Evolutionary conservation across 129 eudicot genomes (phyloP).

Genomic region (Solidago caesia): DNA sequence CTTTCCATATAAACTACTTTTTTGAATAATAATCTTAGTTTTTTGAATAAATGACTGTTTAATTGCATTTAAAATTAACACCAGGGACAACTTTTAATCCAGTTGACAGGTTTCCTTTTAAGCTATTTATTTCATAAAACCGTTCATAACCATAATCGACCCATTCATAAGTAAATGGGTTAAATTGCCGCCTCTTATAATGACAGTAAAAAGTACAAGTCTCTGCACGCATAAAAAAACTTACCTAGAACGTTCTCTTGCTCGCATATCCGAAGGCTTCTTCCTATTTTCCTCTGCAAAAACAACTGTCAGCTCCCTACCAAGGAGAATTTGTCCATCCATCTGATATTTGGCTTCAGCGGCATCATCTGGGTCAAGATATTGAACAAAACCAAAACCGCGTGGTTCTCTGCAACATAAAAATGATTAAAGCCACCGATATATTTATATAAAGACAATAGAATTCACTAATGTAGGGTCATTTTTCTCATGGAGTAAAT

Average conservation of each 20-base stretch:
- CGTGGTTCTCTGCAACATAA: slow-evolving; percentile 63
- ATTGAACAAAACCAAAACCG: slow-evolving; percentile 89
- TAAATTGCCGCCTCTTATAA: not conserved
- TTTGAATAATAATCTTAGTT: no score
- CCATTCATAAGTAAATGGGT: not conserved
- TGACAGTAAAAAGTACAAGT: not conserved
- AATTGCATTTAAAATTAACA: not conserved
- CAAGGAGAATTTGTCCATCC: slow-evolving; percentile 26
- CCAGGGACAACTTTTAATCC: no score
- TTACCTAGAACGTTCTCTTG: slow-evolving; percentile 63
- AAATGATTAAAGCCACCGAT: not conserved
- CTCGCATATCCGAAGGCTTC: slow-evolving; percentile 76
- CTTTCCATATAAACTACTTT: no score
- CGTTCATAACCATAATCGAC: no score
- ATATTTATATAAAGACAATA: not conserved
- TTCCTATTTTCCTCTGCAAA: slow-evolving; percentile 58
- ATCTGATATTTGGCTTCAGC: slow-evolving; percentile 27
- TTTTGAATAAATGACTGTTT: no score
- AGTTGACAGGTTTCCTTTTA: no score
- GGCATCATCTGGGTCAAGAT: slow-evolving; percentile 35
- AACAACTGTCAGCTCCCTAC: slow-evolving; percentile 25
- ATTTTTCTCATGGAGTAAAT: not conserved
- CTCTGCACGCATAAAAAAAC: not conserved
- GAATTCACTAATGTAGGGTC: not conserved
- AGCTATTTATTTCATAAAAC: no score